phyloP scores from a whole-genome alignment of 2,329 filamentous ascomycete genomes.

The Botryotinia narcissicola region DNA sequence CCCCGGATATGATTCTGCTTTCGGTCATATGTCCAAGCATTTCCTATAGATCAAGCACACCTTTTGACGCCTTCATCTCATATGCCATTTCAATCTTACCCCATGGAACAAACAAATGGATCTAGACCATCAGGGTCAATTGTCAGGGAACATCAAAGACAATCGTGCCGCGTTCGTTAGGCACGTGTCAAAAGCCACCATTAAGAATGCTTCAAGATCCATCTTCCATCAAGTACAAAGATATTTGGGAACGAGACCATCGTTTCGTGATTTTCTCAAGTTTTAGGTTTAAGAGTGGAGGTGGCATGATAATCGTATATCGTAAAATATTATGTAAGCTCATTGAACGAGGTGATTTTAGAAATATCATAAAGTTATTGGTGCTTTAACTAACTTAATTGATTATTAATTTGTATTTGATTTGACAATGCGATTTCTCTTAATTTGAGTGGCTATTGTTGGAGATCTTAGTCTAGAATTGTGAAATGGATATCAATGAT shows the following conservation, averaged over 20 bases:
- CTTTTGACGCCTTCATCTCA: neutral
- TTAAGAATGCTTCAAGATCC: conserved; percentile 1
- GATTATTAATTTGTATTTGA: neutral
- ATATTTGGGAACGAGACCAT: neutral
- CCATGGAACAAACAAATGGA: neutral
- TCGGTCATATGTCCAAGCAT: neutral
- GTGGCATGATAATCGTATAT: neutral
- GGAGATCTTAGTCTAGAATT: neutral
- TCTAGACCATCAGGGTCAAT: neutral
- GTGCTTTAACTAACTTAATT: neutral
- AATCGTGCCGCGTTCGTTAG: neutral
- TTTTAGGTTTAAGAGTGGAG: neutral
- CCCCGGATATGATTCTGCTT: neutral
- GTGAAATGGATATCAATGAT: neutral
- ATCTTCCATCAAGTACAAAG: neutral
- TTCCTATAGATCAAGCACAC: neutral
- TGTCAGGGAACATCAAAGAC: neutral
- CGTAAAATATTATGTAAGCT: neutral
- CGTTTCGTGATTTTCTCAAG: neutral
- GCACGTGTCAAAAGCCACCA: conserved; percentile 10
- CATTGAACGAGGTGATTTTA: neutral
- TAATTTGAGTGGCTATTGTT: neutral
- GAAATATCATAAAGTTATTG: too few species aligned
- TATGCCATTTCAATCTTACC: neutral
- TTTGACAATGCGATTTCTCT: neutral